These are phyloP conservation scores for Penicillium sp. DNA, from an alignment of 2,329 filamentous ascomycete genomes.

Conservation along the genomic window DNA sequence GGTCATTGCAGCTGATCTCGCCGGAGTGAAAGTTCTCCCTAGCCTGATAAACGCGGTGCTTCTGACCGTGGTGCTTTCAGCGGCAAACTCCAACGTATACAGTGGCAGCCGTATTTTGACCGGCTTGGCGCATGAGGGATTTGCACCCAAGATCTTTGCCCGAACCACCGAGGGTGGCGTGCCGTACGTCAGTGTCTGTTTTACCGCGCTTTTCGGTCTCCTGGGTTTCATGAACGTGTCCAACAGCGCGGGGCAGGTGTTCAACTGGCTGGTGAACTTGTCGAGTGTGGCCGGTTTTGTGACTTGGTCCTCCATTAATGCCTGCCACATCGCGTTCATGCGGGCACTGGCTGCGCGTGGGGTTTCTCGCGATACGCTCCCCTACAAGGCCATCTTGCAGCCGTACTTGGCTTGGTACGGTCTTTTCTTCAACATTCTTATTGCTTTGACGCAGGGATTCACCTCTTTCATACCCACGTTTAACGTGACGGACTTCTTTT, in stretches of 20 bases:
- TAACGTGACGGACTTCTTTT: constrained; percentile 60
- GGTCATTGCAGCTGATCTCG: constrained; percentile 43
- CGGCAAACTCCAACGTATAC: constrained; percentile 43
- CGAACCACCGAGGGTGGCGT: constrained; percentile 42
- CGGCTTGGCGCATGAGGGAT: constrained; percentile 54
- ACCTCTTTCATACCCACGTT: constrained; percentile 62
- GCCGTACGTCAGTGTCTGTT: constrained; percentile 43
- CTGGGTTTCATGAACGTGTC: constrained; percentile 69
- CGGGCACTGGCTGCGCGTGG: constrained; percentile 54
- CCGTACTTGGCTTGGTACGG: constrained; percentile 65
- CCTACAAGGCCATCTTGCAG: constrained; percentile 61
- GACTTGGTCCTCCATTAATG: constrained; percentile 37
- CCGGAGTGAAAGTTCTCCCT: constrained; percentile 37
- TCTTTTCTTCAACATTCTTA: constrained; percentile 62
- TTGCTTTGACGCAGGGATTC: constrained; percentile 67
- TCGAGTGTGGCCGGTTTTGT: constrained; percentile 36
- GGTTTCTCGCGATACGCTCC: constrained; percentile 57
- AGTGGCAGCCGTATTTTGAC: constrained; percentile 64
- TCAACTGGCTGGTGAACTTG: constrained; percentile 44
- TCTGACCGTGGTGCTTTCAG: constrained; percentile 41
- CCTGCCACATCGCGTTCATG: constrained; percentile 65
- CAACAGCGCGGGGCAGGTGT: constrained; percentile 58
- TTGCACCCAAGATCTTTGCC: constrained; percentile 44
- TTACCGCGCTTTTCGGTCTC: constrained; percentile 56
- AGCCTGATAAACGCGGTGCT: constrained; percentile 42